These are phyloP conservation scores for Gossypium lobatum DNA, from an alignment of 441 rosid genomes.

Conservation along the genomic window DNA sequence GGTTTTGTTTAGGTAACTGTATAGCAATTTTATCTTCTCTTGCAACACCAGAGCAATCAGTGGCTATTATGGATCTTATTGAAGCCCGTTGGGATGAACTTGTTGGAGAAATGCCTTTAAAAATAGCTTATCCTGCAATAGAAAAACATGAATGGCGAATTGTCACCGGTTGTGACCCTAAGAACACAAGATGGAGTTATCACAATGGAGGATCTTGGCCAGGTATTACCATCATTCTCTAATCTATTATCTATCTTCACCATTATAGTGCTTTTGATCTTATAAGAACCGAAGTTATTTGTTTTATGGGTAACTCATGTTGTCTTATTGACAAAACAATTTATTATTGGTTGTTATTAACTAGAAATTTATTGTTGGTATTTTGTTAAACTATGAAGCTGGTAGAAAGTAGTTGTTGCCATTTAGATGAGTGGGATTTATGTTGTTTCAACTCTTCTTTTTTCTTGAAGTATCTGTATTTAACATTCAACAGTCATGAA, in stretches of 20 bases:
- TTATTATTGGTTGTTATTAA: too few relatives aligned
- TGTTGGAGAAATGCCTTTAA: constrained; percentile 7
- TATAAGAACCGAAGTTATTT: neutral
- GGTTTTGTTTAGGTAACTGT: constrained; percentile 27
- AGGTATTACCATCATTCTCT: neutral
- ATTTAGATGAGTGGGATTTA: neutral
- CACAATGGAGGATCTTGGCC: constrained; percentile 9
- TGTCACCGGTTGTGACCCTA: constrained; percentile 5
- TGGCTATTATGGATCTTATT: constrained; percentile 40
- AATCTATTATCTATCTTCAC: neutral
- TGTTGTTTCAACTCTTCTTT: neutral
- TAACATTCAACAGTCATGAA: neutral
- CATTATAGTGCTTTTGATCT: neutral
- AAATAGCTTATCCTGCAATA: constrained; percentile 1
- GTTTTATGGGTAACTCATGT: neutral
- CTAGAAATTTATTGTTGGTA: neutral
- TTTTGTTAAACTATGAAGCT: neutral
- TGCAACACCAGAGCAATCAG: constrained; percentile 86
- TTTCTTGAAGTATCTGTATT: too few relatives aligned
- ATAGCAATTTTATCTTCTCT: constrained; percentile 79
- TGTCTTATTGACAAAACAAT: too few relatives aligned
- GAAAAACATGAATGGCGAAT: constrained; percentile 4
- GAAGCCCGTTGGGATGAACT: neutral
- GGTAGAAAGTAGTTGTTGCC: neutral
- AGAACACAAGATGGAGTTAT: constrained; percentile 8